phyloP scores from a whole-genome alignment of 1,139 yeast genomes.

The Suhomyces taliae region DNA sequence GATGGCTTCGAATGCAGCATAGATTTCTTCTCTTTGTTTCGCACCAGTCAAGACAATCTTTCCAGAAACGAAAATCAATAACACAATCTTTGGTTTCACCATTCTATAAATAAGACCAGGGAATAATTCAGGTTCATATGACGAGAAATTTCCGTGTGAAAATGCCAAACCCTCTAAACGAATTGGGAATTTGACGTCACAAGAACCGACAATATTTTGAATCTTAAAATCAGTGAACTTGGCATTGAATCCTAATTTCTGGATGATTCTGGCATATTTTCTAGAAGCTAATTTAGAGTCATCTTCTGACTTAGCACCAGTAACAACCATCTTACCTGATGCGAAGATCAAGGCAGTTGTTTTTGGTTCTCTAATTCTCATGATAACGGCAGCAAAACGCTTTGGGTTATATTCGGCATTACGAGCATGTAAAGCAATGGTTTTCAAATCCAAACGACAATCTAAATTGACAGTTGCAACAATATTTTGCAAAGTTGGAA shows the following conservation, averaged over 20 bases:
- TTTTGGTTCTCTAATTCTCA: constrained; percentile 99
- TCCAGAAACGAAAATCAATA: constrained; percentile 94
- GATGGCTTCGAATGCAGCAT: constrained; percentile 96
- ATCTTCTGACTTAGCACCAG: constrained; percentile 98
- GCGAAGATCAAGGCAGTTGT: constrained; percentile 98
- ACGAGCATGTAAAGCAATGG: constrained; percentile 98
- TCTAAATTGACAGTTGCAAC: constrained; percentile 98
- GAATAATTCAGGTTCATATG: constrained; percentile 96
- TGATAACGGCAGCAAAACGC: constrained; percentile 99
- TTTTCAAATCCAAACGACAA: constrained; percentile 91
- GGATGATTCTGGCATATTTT: constrained; percentile 96
- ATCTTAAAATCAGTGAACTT: constrained; percentile 95
- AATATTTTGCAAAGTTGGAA: constrained; percentile 93
- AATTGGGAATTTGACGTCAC: constrained; percentile 97
- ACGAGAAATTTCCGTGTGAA: constrained; percentile 98
- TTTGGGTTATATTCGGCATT: constrained; percentile 97
- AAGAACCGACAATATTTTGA: constrained; percentile 97
- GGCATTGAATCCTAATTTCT: constrained; percentile 95
- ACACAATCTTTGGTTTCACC: constrained; percentile 98
- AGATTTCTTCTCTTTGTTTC: constrained; percentile 96
- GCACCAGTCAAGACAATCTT: constrained; percentile 99
- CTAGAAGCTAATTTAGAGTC: constrained; percentile 96
- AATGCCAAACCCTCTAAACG: constrained; percentile 97
- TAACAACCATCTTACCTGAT: constrained; percentile 98
- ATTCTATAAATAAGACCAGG: constrained; percentile 98